Base-by-base conservation (phyloP, 441 rosid genomes). In the Syzygium syzygioides region DNA sequence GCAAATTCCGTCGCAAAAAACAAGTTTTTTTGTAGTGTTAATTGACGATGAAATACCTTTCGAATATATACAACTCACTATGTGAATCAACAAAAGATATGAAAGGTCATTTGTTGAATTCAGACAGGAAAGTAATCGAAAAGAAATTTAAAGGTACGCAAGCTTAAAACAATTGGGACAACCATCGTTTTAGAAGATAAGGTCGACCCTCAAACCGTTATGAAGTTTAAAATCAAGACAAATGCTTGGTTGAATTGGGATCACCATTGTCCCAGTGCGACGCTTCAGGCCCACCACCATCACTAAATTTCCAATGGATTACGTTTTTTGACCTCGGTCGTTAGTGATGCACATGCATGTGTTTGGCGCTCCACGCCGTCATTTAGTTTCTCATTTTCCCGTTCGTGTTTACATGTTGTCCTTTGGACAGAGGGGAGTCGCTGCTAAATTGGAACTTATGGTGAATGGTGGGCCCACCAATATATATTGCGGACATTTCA, bases 51-150 rank as follows among this genome's bases (percentile, higher is more conserved):
- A 4, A 59, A 59, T 59, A 59, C 64, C 1, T 59, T 59, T 59
- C 0, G 0, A 26, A 26, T 59, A 59, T 0, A 11, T 59, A 26
- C 26, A 13, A 57, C 10, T 57, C 12, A 26, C 0, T 57, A 2
- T 2, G 14, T 57, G 62, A 57, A 57, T 57, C 1, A 0, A 57
- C 26, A 57, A 57, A 57, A 57, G n/a, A 57, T 25, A 57, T 25
- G 14, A 57, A 25, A 4, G 4, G 62, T 57, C 6, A 57, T 57
- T 4, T 57, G 6, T 1, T 25, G n/a, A 57, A 57, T 57, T 25
- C 11, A 14, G 14, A 25, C 12, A 4, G 14, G 4, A 56, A 57
- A 26, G 30, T 11, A 11, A 0, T 10, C 11, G 62, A 57, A 9
- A 57, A 57, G 62, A 25, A 25, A 57, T 57, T 57, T 25, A 57